Conservation (phyloP, 2,329 filamentous ascomycete species). For the Aspergillus tanneri region DNA sequence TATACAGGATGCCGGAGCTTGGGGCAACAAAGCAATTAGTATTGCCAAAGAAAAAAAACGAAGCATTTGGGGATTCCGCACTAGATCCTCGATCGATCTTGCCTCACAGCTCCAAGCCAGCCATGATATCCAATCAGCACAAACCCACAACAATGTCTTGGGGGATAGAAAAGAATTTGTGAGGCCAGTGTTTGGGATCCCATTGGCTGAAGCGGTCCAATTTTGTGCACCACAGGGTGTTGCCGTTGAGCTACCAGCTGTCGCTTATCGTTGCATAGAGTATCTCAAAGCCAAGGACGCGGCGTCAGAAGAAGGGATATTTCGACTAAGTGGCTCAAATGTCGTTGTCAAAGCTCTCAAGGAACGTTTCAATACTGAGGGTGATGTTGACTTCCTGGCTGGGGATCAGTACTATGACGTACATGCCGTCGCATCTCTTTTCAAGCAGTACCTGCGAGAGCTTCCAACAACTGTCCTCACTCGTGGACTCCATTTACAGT, state of each 20-base stretch:
- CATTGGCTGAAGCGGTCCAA: conserved; percentile 80
- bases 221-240: conserved; percentile 71
- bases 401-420: conserved; percentile 87
- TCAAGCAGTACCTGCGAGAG: conserved; percentile 93
- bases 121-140: conserved; percentile 43
- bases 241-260: conserved; percentile 76
- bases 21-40: conserved; percentile 72
- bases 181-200: conserved; percentile 78
- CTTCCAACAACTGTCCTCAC: conserved; percentile 89
- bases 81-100: conserved; percentile 69
- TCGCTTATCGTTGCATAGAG: conserved; percentile 93
- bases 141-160: conserved; percentile 51
- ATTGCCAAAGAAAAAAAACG: conserved; percentile 78
- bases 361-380: conserved; percentile 90
- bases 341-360: conserved; percentile 86
- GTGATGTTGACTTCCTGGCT: conserved; percentile 80
- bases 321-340: conserved; percentile 95
- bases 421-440: conserved; percentile 87
- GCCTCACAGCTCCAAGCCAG: conserved; percentile 38
- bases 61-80: conserved; percentile 64
- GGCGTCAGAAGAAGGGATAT: conserved; percentile 86
- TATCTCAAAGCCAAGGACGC: conserved; percentile 84
- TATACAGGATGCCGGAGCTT: conserved; percentile 78
- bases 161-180: conserved; percentile 55
- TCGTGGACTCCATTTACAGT: conserved; percentile 83